Percentiles rank a stretch among this genome's conserved stretches.
Evolutionary conservation across 768 basidiomycete genomes (phyloP).

Genomic region (Pulveroboletus sp.): DNA sequence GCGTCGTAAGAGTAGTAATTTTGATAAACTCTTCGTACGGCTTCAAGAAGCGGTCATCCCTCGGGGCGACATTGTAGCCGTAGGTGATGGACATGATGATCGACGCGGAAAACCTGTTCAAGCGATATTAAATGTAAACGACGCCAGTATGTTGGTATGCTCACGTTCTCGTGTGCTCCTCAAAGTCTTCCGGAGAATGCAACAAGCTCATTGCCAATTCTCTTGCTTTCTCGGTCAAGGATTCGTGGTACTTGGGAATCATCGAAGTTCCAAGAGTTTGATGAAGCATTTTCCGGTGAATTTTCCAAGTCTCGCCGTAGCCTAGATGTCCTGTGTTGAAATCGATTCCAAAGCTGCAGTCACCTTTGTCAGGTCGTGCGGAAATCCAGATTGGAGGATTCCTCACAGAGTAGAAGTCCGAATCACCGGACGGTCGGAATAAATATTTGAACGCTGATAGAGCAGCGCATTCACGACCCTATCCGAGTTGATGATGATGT

Average conservation of each 20-base stretch:
- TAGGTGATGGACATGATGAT: constrained; percentile 19
- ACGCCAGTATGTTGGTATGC: constrained; percentile 5
- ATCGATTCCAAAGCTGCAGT: constrained; percentile 21
- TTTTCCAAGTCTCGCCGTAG: constrained; percentile 15
- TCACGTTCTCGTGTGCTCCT: constrained; percentile 14
- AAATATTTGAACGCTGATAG: constrained; percentile 24
- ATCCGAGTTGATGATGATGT: constrained; percentile 22
- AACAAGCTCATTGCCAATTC: constrained; percentile 10
- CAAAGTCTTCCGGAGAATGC: constrained; percentile 14
- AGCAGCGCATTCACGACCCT: constrained; percentile 18
- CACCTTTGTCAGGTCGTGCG: not conserved
- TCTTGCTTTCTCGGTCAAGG: constrained; percentile 7
- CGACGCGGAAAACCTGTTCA: constrained; percentile 16
- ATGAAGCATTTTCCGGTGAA: constrained; percentile 17
- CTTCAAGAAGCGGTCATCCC: constrained; percentile 16
- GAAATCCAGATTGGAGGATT: not conserved
- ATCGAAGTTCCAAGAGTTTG: constrained; percentile 10
- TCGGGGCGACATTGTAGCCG: constrained; percentile 15
- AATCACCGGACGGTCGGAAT: constrained; percentile 18
- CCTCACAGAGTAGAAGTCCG: constrained; percentile 7
- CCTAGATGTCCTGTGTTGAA: constrained; percentile 21
- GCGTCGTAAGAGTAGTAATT: constrained; percentile 9
- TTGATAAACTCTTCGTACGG: constrained; percentile 11
- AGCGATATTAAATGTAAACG: not conserved
- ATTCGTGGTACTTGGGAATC: constrained; percentile 10